phyloP scores from a whole-genome alignment of 2,329 filamentous ascomycete species.

The Colletotrichum tofieldiae region DNA sequence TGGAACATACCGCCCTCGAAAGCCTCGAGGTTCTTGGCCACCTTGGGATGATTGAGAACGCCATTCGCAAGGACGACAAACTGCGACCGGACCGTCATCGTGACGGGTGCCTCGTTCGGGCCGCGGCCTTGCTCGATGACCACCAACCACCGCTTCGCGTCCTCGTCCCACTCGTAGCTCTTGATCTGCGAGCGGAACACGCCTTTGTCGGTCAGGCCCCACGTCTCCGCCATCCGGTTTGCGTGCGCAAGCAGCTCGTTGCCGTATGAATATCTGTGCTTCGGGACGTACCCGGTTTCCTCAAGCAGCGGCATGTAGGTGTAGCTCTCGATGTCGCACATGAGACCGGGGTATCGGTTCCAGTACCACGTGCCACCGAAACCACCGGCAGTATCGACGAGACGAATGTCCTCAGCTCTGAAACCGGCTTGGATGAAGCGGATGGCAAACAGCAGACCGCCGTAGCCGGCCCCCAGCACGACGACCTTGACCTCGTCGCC shows the following conservation, averaged over 20 bases:
- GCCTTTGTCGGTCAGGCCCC: conserved; percentile 52
- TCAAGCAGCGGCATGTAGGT: conserved; percentile 74
- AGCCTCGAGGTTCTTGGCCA: conserved; percentile 59
- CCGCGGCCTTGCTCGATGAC: conserved; percentile 47
- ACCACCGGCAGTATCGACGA: conserved; percentile 60
- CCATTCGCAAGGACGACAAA: conserved; percentile 59
- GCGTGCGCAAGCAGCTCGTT: conserved; percentile 61
- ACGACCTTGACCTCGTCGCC: conserved; percentile 50
- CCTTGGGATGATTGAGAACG: conserved; percentile 57
- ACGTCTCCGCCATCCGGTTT: conserved; percentile 59
- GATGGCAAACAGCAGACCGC: conserved; percentile 52
- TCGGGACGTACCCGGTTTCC: conserved; percentile 72
- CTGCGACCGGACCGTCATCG: conserved; percentile 55
- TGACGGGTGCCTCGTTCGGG: conserved; percentile 46
- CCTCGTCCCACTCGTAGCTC: conserved; percentile 64
- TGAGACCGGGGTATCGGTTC: conserved; percentile 65
- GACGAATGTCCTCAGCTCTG: conserved; percentile 54
- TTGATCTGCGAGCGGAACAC: conserved; percentile 61
- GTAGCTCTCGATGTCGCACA: conserved; percentile 73
- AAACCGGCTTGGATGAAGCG: conserved; percentile 47
- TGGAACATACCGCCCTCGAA: conserved; percentile 63
- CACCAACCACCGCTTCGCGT: conserved; percentile 46
- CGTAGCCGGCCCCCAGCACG: conserved; percentile 55
- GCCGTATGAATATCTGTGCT: conserved; percentile 62
- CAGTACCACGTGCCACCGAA: conserved; percentile 69